Conservation (phyloP, 202 grass and related monocot genomes). For the Bolboschoenoplectus hybrid region DNA sequence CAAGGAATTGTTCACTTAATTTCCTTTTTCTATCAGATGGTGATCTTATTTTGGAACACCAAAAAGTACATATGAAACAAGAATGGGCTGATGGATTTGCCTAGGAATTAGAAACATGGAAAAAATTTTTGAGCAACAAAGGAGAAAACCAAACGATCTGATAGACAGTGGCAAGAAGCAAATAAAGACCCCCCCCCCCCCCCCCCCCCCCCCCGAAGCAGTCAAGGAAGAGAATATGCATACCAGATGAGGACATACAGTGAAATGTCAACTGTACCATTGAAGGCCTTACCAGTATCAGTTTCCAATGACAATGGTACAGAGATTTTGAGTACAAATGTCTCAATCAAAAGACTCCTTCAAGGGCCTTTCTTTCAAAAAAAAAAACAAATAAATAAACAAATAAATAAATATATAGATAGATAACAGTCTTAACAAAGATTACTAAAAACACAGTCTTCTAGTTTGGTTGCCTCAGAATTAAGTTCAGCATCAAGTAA, state of each 20-base stretch:
- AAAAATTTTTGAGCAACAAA: not conserved
- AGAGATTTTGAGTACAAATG: not conserved
- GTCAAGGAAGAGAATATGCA: not conserved
- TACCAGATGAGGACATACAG: not conserved
- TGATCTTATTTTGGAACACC: not conserved
- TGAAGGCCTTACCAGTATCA: not conserved
- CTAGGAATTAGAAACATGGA: not conserved
- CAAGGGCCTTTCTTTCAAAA: not conserved
- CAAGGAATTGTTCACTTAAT: not conserved
- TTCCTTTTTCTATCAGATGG: not conserved
- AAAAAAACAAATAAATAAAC: not conserved
- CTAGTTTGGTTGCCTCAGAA: not conserved
- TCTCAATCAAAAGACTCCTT: not conserved
- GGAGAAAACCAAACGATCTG: not conserved
- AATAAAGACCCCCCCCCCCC: not conserved
- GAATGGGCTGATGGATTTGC: not conserved
- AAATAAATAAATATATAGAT: too few species aligned
- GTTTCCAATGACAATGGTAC: not conserved
- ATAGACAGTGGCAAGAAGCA: not conserved
- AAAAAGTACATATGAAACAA: not conserved
- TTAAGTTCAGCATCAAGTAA: conserved; percentile 19
- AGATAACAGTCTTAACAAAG: not conserved
- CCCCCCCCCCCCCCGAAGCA: not conserved
- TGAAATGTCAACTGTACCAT: not conserved
- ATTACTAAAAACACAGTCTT: not conserved